phyloP scores from a whole-genome alignment of 176 grass and related monocot genomes.

The maize (Zea mays) region Zm-B73-REFERENCE-NAM-5.0 NC_050097.1:39707001-39707500 shows the following conservation, averaged over 20 bases:
- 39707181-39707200: constrained; percentile 29
- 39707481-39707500: constrained; percentile 7
- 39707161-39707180: not conserved
- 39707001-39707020: constrained; percentile 93
- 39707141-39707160: not conserved
- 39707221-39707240: constrained; percentile 95
- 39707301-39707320: constrained; percentile 77
- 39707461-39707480: not conserved
- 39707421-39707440: constrained; percentile 60
- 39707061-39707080: constrained; percentile 20
- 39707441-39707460: not conserved
- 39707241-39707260: constrained; percentile 94
- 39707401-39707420: constrained; percentile 99
- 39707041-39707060: constrained; percentile 96
- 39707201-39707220: not conserved
- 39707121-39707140: not conserved
- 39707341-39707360: constrained; percentile 84
- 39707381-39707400: constrained; percentile 98
- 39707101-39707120: not conserved
- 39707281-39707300: not conserved
- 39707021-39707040: constrained; percentile 81
- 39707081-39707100: constrained; percentile 23
- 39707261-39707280: not conserved
- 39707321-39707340: constrained; percentile 99
- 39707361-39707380: constrained; percentile 98